Conservation (phyloP, 1,284 basidiomycete genomes). For the Xerocomus cyaneibrunnescens region DNA sequence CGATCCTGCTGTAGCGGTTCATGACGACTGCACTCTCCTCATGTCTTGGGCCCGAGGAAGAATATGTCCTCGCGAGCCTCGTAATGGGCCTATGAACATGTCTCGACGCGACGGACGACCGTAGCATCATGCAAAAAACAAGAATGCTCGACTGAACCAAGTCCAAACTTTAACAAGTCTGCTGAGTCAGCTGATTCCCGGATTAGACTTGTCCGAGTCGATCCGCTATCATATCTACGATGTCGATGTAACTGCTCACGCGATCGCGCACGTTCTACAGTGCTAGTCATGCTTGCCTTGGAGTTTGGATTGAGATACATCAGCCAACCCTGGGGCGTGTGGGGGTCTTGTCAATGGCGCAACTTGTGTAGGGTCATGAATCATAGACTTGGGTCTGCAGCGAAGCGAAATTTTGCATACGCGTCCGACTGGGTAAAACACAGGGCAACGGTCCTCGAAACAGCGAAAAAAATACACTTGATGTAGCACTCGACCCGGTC, state of each 20-base stretch:
- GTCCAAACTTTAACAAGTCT: background rate
- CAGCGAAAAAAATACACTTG: background rate
- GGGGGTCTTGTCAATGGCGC: background rate
- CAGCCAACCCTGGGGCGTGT: background rate
- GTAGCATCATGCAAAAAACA: conserved; percentile 20
- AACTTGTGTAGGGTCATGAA: background rate
- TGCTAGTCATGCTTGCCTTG: background rate
- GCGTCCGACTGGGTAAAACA: background rate
- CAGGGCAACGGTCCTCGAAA: background rate
- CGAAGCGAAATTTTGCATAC: background rate
- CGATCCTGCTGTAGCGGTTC: conserved; percentile 81
- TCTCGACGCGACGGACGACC: conserved; percentile 20
- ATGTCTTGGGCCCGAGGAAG: conserved; percentile 41
- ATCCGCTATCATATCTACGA: background rate
- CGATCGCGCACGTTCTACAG: background rate
- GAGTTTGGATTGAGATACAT: no score
- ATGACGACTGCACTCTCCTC: conserved; percentile 59
- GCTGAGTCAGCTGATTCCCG: conserved; percentile 22
- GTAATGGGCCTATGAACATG: conserved; percentile 16
- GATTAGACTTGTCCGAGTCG: background rate
- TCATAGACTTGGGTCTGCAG: background rate
- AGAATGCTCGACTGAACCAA: background rate
- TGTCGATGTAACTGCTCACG: background rate
- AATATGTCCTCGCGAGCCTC: conserved; percentile 40
- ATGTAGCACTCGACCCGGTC: background rate